Conservation (phyloP, 805 yeast species). For the Suhomyces emberorum region DNA sequence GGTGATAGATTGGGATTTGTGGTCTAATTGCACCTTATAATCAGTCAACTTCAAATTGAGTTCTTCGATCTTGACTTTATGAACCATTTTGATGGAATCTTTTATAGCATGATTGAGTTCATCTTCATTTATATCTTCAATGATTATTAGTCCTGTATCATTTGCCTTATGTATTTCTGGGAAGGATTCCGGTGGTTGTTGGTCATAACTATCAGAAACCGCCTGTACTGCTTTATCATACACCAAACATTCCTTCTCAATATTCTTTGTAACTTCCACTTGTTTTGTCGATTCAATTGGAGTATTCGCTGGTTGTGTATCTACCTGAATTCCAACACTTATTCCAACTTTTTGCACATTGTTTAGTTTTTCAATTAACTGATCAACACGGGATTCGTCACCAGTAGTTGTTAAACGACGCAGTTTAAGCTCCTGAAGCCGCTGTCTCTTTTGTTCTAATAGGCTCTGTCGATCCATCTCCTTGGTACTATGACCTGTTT, state of each 20-base stretch:
- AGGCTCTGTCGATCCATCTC: constrained; percentile 35
- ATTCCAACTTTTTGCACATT: constrained; percentile 10
- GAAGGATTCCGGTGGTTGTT: too few relatives aligned
- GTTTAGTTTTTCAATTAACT: constrained; percentile 11
- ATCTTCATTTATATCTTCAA: constrained; percentile 13
- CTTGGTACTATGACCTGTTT: background rate
- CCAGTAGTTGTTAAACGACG: constrained; percentile 15
- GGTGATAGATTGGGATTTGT: constrained; percentile 3
- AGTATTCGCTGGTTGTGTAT: constrained; percentile 4
- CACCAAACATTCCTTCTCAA: constrained; percentile 9
- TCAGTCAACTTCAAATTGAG: constrained; percentile 4
- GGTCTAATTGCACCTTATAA: constrained; percentile 8
- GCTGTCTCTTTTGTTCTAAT: constrained; percentile 38
- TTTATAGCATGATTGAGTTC: constrained; percentile 18
- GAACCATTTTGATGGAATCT: constrained; percentile 22
- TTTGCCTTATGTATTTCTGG: background rate
- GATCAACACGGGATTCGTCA: constrained; percentile 13
- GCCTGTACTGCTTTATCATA: constrained; percentile 26
- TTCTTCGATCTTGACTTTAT: constrained; percentile 13
- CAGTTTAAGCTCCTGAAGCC: constrained; percentile 27
- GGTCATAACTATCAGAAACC: too few relatives aligned
- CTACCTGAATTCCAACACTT: constrained; percentile 30
- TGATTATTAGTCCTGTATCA: background rate
- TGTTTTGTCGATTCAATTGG: background rate
- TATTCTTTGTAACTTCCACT: background rate